Conservation (phyloP, 2,329 filamentous ascomycete species). For the Diaporthe sp. region DNA sequence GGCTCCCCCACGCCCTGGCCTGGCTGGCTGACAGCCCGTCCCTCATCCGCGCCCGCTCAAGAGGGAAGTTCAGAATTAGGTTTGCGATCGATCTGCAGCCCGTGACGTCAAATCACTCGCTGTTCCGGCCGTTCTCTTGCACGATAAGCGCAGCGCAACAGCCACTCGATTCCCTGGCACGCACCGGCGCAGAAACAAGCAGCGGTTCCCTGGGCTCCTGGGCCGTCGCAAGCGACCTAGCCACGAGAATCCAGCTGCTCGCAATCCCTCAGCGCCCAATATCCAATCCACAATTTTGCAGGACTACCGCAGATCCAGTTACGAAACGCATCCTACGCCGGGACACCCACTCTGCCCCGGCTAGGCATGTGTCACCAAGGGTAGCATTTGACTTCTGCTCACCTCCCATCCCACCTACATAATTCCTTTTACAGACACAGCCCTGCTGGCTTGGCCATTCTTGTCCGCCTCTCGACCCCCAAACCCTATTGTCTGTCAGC, state of each 20-base stretch:
- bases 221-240: not conserved
- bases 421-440: conserved; percentile 28
- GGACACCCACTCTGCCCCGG: conserved; percentile 21
- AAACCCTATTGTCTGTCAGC: conserved; percentile 8
- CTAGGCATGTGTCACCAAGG: conserved; percentile 20
- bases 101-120: conserved; percentile 25
- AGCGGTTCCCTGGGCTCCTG: conserved; percentile 15
- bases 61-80: conserved; percentile 17
- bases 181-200: conserved; percentile 19
- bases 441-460: conserved; percentile 25
- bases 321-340: conserved; percentile 29
- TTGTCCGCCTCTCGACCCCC: conserved; percentile 8
- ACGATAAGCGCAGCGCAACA: conserved; percentile 16
- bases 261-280: conserved; percentile 13
- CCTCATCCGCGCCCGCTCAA: not conserved
- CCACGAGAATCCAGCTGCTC: conserved; percentile 19
- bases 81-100: conserved; percentile 28
- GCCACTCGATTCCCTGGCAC: conserved; percentile 16
- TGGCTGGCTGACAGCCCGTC: too few species aligned
- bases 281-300: conserved; percentile 27
- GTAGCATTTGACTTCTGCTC: conserved; percentile 28
- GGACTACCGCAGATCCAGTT: conserved; percentile 22
- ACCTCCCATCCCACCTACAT: conserved; percentile 24
- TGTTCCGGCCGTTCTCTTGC: conserved; percentile 8
- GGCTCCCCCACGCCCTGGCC: not conserved